Conservation (phyloP, 192 early-diverging fungal genomes). For the Coemansia pectinata region DNA sequence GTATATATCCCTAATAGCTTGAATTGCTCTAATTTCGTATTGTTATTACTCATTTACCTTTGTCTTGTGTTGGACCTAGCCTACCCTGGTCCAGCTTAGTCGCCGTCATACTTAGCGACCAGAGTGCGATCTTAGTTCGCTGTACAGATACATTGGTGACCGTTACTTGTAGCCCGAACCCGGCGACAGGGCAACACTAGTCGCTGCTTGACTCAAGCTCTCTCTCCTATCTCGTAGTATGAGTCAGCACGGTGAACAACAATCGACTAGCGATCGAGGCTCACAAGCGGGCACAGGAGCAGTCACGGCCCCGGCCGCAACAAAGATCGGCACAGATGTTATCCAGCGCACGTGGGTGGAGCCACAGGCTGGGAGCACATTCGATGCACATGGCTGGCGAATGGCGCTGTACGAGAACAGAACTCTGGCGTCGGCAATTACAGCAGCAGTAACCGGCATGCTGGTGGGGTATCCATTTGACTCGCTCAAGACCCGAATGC, state of each 20-base stretch:
- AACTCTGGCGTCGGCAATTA: slow-evolving; percentile 68
- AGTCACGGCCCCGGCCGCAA: slow-evolving; percentile 6
- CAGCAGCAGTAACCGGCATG: slow-evolving; percentile 68
- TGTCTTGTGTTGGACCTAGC: background rate
- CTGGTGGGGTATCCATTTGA: slow-evolving; percentile 85
- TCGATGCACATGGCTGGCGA: slow-evolving; percentile 20
- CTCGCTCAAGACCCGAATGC: slow-evolving; percentile 96
- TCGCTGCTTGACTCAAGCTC: background rate
- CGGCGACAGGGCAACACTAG: background rate
- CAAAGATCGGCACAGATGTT: slow-evolving; percentile 2
- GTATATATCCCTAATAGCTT: background rate
- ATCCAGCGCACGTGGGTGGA: slow-evolving; percentile 3
- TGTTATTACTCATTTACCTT: background rate
- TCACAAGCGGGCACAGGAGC: background rate
- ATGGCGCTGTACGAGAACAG: slow-evolving; percentile 55
- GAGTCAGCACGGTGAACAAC: slow-evolving; percentile 6
- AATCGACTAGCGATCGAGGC: background rate
- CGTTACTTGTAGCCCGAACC: background rate
- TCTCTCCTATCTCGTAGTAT: background rate
- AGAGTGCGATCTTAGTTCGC: background rate
- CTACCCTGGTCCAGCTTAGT: background rate
- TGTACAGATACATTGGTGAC: background rate
- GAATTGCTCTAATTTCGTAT: background rate
- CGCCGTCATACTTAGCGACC: background rate
- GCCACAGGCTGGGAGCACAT: background rate